phyloP scores from a whole-genome alignment of 768 basidiomycete species.

The Crassisporium funariophilum region DNA sequence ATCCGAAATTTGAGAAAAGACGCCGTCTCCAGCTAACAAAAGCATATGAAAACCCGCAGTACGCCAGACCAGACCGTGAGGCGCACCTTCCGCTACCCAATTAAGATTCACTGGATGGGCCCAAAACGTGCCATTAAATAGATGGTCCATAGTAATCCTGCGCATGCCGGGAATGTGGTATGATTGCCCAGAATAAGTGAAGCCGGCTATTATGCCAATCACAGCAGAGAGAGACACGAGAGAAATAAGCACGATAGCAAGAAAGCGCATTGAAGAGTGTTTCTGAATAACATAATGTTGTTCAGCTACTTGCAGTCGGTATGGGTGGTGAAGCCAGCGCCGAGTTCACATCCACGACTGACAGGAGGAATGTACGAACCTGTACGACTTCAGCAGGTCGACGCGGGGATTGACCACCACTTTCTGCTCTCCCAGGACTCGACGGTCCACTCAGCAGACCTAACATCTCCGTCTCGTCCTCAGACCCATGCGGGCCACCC shows the following conservation, averaged over 20 bases:
- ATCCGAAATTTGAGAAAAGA: conserved; percentile 70
- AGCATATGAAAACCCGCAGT: neutral
- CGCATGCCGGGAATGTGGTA: conserved; percentile 55
- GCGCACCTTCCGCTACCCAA: conserved; percentile 92
- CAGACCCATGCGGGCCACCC: conserved; percentile 16
- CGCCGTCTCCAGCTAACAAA: conserved; percentile 87
- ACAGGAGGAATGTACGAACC: conserved; percentile 8
- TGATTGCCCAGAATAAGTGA: conserved; percentile 61
- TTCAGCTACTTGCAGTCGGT: neutral
- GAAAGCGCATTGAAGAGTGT: conserved; percentile 55
- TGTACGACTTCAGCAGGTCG: conserved; percentile 16
- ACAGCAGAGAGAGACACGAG: conserved; percentile 62
- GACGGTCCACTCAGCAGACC: conserved; percentile 21
- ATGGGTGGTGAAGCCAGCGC: too few relatives aligned
- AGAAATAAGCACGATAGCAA: conserved; percentile 60
- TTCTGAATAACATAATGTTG: conserved; percentile 32
- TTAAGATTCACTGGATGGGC: conserved; percentile 49
- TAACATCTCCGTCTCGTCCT: conserved; percentile 22
- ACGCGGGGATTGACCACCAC: conserved; percentile 25
- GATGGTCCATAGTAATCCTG: conserved; percentile 83
- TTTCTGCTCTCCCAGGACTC: conserved; percentile 32
- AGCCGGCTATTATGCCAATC: conserved; percentile 80
- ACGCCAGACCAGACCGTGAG: neutral
- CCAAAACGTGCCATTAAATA: conserved; percentile 90
- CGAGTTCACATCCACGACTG: too few relatives aligned